A percentile compares a stretch with the other conserved stretches of the same genome.
Evolutionary conservation across 306 rosid species (phyloP).

Genomic region (Styphnolobium japonicum): DNA sequence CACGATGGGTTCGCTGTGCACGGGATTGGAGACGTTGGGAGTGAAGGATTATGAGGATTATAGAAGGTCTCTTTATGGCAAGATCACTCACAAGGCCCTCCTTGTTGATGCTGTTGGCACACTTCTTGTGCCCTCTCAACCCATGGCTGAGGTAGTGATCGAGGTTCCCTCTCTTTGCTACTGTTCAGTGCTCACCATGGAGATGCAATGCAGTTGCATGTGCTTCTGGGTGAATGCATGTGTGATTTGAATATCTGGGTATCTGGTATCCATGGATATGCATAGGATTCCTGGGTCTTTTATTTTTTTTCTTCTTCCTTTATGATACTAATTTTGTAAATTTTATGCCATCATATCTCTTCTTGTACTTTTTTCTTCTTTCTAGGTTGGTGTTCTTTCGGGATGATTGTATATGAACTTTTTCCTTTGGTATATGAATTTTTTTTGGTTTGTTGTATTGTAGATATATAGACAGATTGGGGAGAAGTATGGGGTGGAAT

Average conservation of each 20-base stretch:
- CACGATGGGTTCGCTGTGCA: conserved; percentile 22
- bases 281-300: background rate
- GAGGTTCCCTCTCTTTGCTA: conserved; percentile 53
- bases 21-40: conserved; percentile 42
- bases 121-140: conserved; percentile 92
- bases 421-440: no score
- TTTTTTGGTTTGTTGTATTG: background rate
- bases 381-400: no score
- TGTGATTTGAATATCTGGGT: background rate
- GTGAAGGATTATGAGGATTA: conserved; percentile 84
- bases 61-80: conserved; percentile 79
- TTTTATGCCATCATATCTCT: no score
- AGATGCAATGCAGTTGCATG: background rate
- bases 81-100: conserved; percentile 85
- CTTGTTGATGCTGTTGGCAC: conserved; percentile 97
- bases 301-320: background rate
- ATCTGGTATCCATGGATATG: background rate
- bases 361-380: no score
- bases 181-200: no score
- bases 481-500: conserved; percentile 87
- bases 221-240: background rate
- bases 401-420: no score
- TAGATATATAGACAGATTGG: conserved; percentile 84
- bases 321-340: no score
- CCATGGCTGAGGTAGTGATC: no score